phyloP scores from a whole-genome alignment of 345 rosid genomes.

The Eucalyptus rudis region DNA sequence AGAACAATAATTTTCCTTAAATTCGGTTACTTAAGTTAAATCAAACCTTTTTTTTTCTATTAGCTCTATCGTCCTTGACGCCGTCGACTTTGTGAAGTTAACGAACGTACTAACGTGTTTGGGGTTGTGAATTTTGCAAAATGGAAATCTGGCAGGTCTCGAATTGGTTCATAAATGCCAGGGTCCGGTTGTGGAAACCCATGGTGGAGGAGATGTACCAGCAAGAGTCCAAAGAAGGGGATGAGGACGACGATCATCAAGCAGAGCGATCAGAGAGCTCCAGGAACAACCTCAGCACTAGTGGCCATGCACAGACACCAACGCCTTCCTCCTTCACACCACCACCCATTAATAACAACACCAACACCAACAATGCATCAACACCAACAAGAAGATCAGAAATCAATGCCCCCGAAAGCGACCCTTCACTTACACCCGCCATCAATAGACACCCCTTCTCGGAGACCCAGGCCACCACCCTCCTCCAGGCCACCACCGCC shows the following conservation, averaged over 20 bases:
- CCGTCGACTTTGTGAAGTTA: neutral
- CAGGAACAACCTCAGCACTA: neutral
- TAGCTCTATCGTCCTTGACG: neutral
- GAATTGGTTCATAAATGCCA: slow-evolving; percentile 98
- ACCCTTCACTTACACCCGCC: slow-evolving; percentile 42
- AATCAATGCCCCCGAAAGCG: slow-evolving; percentile 54
- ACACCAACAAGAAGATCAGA: slow-evolving; percentile 36
- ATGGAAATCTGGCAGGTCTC: slow-evolving; percentile 46
- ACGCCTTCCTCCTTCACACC: slow-evolving; percentile 18
- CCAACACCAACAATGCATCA: slow-evolving; percentile 11
- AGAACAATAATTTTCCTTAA: neutral
- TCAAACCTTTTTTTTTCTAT: neutral
- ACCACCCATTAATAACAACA: slow-evolving; percentile 1
- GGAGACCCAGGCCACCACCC: slow-evolving; percentile 25
- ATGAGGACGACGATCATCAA: neutral
- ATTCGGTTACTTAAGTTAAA: neutral
- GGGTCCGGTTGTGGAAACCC: slow-evolving; percentile 99
- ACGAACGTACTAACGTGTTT: neutral
- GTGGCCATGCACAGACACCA: slow-evolving; percentile 36
- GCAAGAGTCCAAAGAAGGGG: slow-evolving; percentile 66
- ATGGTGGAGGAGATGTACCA: slow-evolving; percentile 99
- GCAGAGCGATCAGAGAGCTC: slow-evolving; percentile 17
- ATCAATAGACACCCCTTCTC: slow-evolving; percentile 38
- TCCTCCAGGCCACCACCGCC: slow-evolving; percentile 1
- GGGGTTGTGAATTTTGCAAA: neutral